A percentile compares a stretch with the other conserved stretches of the same genome.
These are phyloP conservation scores for Phytophthora tubulina DNA, from an alignment of 352 stramenopile species.

Conservation along the genomic window DNA sequence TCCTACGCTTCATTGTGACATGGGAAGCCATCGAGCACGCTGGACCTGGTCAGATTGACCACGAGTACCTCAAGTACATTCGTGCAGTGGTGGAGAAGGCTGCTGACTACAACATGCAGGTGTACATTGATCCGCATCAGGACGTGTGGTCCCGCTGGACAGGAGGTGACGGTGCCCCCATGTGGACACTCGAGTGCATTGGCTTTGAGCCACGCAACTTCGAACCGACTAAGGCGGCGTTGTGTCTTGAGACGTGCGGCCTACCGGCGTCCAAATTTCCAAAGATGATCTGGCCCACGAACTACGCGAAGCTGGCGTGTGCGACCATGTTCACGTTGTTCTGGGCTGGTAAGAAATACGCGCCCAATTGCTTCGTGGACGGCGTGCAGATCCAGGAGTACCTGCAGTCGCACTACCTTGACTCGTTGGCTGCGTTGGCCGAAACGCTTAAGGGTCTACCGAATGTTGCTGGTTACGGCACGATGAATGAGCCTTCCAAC, in stretches of 20 bases:
- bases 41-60: conserved; percentile 84
- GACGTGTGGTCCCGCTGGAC: conserved; percentile 92
- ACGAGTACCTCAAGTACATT: conserved; percentile 85
- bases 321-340: conserved; percentile 94
- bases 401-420: conserved; percentile 88
- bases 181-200: conserved; percentile 87
- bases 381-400: conserved; percentile 83
- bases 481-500: conserved; percentile 90
- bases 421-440: conserved; percentile 73
- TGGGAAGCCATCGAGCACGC: conserved; percentile 92
- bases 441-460: conserved; percentile 59
- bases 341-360: conserved; percentile 74
- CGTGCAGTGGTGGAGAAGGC: conserved; percentile 68
- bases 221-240: conserved; percentile 67
- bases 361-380: conserved; percentile 74
- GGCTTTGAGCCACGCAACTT: conserved; percentile 85
- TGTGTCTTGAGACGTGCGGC: conserved; percentile 70
- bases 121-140: conserved; percentile 92
- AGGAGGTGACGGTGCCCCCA: conserved; percentile 86
- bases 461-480: conserved; percentile 90
- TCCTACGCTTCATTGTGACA: conserved; percentile 87
- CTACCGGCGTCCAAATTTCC: conserved; percentile 55
- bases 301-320: conserved; percentile 88
- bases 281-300: conserved; percentile 94
- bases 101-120: conserved; percentile 63